These are phyloP conservation scores for Halocafeteria seosinensis DNA, from an alignment of 108 stramenopile genomes.

Conservation along the genomic window DNA sequence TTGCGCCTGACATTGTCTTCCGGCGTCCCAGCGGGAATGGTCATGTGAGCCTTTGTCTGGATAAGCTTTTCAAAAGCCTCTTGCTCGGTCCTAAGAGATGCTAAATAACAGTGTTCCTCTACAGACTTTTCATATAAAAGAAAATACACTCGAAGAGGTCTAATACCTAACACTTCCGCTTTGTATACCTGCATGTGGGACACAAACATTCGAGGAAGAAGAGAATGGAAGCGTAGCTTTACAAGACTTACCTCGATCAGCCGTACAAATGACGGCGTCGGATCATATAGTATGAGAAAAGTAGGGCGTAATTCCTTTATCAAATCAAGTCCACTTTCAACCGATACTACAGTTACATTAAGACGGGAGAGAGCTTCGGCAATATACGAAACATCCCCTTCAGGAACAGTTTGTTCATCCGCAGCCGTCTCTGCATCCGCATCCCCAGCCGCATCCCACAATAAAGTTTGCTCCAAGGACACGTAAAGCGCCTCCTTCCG, in stretches of 20 bases:
- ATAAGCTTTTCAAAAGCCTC: slow-evolving; percentile 76
- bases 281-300: slow-evolving; percentile 69
- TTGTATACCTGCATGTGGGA: slow-evolving; percentile 42
- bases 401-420: background rate
- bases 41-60: slow-evolving; percentile 72
- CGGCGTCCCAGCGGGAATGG: slow-evolving; percentile 21
- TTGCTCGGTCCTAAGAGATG: slow-evolving; percentile 63
- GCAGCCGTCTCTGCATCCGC: background rate
- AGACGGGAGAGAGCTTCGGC: slow-evolving; percentile 25
- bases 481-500: slow-evolving; percentile 38
- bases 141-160: slow-evolving; percentile 59
- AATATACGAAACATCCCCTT: too few species aligned
- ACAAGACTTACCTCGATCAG: too few species aligned
- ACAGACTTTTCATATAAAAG: slow-evolving; percentile 72
- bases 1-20: background rate
- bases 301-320: slow-evolving; percentile 52
- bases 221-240: too few species aligned
- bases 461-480: background rate
- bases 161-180: slow-evolving; percentile 14
- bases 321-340: slow-evolving; percentile 43
- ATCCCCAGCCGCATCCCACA: background rate
- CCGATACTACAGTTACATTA: slow-evolving; percentile 38
- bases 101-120: slow-evolving; percentile 75
- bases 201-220: too few species aligned
- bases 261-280: slow-evolving; percentile 62